Conservation (phyloP, 2,329 filamentous ascomycete genomes). For the Alternaria postmessia region DNA sequence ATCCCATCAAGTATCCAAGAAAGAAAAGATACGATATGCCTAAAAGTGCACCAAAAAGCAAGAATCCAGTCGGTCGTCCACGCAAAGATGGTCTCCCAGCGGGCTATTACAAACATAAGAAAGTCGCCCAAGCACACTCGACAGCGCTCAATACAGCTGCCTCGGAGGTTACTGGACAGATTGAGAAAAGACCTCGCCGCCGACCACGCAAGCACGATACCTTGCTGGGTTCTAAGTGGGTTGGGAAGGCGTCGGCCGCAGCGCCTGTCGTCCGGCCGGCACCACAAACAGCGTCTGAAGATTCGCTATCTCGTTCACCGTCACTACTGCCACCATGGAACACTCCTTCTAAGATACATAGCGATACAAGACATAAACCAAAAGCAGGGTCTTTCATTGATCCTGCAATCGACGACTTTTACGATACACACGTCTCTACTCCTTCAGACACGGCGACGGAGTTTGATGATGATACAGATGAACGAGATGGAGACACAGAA, state of each 20-base stretch:
- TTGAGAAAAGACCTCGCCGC: neutral
- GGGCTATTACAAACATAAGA: neutral
- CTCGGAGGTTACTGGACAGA: neutral
- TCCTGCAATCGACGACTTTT: neutral
- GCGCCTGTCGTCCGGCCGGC: neutral
- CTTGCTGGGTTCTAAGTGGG: neutral
- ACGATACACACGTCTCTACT: neutral
- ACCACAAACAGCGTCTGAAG: neutral
- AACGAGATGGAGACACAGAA: neutral
- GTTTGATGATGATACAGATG: neutral
- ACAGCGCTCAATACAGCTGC: neutral
- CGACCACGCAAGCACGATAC: neutral
- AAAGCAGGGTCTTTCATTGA: neutral
- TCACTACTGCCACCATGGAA: neutral
- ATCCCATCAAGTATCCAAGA: neutral
- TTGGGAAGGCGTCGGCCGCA: neutral
- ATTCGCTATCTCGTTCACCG: neutral
- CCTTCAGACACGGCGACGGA: neutral
- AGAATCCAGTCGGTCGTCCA: slow-evolving; percentile 2
- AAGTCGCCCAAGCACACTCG: neutral
- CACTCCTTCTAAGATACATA: neutral
- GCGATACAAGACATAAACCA: neutral
- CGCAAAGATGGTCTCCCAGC: neutral
- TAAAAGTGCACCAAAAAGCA: neutral
- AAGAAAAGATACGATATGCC: neutral